A percentile compares a stretch with the other conserved stretches of the same genome.
phyloP scores from a whole-genome alignment of 768 basidiomycete species.

The Tulasnella sp. region DNA sequence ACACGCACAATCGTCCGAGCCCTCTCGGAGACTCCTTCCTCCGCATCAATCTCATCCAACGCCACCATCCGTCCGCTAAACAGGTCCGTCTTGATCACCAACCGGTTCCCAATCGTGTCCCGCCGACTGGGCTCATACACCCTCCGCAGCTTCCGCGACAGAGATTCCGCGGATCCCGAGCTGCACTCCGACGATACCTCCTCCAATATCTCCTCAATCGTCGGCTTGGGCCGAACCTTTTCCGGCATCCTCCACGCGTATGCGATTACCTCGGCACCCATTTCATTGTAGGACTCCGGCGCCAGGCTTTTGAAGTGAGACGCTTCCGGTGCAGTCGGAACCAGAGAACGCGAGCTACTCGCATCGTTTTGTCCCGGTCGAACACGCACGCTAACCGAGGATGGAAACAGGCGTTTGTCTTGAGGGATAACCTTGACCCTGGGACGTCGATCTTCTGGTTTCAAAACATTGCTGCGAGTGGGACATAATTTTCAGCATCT shows the following conservation, averaged over 20 bases:
- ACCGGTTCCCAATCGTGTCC: not conserved
- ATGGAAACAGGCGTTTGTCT: not conserved
- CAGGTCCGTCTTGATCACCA: not conserved
- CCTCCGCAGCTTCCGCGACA: not conserved
- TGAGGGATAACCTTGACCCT: not conserved
- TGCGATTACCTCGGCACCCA: not conserved
- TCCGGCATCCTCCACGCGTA: not conserved
- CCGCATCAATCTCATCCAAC: not conserved
- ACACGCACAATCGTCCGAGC: not conserved
- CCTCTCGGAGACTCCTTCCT: not conserved
- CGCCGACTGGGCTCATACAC: not conserved
- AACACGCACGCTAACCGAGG: not conserved
- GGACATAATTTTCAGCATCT: not conserved
- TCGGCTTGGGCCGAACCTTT: not conserved
- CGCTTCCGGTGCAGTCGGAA: not conserved
- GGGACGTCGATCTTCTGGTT: not conserved
- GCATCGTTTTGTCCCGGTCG: not conserved
- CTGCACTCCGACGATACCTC: not conserved
- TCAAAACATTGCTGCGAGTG: not conserved
- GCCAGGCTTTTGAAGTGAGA: not conserved
- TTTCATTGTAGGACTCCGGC: not conserved
- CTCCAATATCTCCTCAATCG: not conserved
- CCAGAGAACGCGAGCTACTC: not conserved
- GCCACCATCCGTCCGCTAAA: conserved; percentile 1
- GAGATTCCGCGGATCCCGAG: not conserved